Evolutionary conservation across 768 basidiomycete genomes (phyloP), one percentile per base, ranked within the genome.

Genomic region (Chalciporus sphaerocephalus): DNA sequence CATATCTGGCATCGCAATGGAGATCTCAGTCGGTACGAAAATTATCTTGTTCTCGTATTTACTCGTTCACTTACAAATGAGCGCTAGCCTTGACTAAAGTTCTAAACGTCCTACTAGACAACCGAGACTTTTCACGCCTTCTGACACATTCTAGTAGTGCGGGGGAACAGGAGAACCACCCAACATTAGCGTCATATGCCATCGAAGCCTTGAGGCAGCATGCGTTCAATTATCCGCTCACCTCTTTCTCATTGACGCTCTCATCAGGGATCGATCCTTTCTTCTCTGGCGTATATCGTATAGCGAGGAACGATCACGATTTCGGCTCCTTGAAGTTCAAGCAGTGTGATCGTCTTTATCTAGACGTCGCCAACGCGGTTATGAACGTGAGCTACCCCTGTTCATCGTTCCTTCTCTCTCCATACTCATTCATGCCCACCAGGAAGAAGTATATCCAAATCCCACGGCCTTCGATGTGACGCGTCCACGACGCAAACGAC

Each of bases 171-270:
- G n/a, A n/a, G n/a, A 61, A 69, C 20, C 64, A 74, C 25, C 57
- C 56, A 5, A 50, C 64, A 27, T 60, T 90, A 13, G 70, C 75
- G 42, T 79, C 76, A 22, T 81, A 78, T 54, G 76, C 80, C 11
- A 70, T 74, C 16, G 89, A 92, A 60, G 84, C 85, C 11, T 60
- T 88, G 49, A 78, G 86, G 87, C 42, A 54, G 84, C 76, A 0
- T 15, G 46, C 15, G 3, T 8, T 30, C 13, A 27, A 27, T 38
- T 24, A 16, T 9, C 24, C 5, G 15, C 11, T 21, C 4, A 35
- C 21, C 21, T 11, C 4, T 30, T 47, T n/a, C 44, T 59, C n/a
- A 60, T 32, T 11, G n/a, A 12, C 22, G 5, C 44, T 1, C 8
- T 27, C 8, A 41, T 7, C 42, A 89, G 86, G 88, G 41, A 70